phyloP scores from a whole-genome alignment of 2,329 filamentous ascomycete species.

The Alternaria metachromatica region DNA sequence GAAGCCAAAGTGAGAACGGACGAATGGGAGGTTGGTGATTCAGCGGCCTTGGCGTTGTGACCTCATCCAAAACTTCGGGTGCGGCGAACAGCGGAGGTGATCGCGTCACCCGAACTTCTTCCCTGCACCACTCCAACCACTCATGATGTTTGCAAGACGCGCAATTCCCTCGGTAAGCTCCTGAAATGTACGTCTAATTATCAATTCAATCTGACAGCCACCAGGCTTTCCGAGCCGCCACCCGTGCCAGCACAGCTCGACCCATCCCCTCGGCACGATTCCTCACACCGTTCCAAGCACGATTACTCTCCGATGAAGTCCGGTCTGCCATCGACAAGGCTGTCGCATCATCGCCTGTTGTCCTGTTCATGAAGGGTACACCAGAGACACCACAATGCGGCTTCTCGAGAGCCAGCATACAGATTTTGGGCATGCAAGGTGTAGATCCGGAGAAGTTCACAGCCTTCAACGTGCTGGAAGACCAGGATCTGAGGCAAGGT shows the following conservation, averaged over 20 bases:
- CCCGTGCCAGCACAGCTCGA: constrained; percentile 35
- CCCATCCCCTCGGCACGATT: constrained; percentile 51
- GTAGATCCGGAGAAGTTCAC: constrained; percentile 95
- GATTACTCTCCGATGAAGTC: constrained; percentile 81
- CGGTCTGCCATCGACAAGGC: constrained; percentile 88
- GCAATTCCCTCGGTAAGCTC: constrained; percentile 43
- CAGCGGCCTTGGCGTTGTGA: constrained; percentile 33
- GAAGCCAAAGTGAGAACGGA: background rate
- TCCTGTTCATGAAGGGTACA: constrained; percentile 99
- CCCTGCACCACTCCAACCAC: constrained; percentile 17
- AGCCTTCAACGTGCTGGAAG: constrained; percentile 97
- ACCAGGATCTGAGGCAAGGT: constrained; percentile 84
- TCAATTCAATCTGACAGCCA: constrained; percentile 10
- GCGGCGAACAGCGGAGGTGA: constrained; percentile 33
- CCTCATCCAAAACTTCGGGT: constrained; percentile 38
- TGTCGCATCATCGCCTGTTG: constrained; percentile 84
- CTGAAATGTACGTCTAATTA: background rate
- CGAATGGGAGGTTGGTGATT: constrained; percentile 15
- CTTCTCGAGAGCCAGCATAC: constrained; percentile 92
- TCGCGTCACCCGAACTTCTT: constrained; percentile 19
- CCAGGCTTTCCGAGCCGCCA: constrained; percentile 48
- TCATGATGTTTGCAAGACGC: constrained; percentile 48
- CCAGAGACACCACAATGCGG: constrained; percentile 96
- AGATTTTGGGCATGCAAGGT: constrained; percentile 92
- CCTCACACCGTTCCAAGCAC: constrained; percentile 58